Conservation (phyloP, 73 alveolate species). For the Symbiodinium natans region DNA sequence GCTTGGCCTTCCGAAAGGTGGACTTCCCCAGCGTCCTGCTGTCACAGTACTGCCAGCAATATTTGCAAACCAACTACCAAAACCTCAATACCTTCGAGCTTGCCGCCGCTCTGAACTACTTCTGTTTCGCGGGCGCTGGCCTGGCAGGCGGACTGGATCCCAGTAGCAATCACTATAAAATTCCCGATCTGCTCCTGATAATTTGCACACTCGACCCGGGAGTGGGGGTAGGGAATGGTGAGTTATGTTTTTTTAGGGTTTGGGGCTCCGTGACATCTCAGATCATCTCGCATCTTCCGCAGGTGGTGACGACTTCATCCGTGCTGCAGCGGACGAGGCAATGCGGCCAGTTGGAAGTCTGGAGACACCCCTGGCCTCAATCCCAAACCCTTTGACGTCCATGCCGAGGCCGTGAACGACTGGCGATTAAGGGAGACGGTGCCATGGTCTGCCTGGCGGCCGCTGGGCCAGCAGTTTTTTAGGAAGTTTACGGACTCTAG, state of each 20-base stretch:
- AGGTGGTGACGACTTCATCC: constrained; percentile 72
- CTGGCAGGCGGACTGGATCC: constrained; percentile 57
- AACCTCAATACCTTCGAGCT: constrained; percentile 70
- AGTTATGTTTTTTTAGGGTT: no score
- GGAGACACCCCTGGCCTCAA: no score
- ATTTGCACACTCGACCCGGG: no score
- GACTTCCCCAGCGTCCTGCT: constrained; percentile 72
- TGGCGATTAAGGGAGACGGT: constrained; percentile 64
- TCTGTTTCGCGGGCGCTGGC: constrained; percentile 79
- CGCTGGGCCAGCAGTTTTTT: background rate
- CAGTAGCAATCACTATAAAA: no score
- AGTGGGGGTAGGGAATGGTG: no score
- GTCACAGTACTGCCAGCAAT: constrained; percentile 38
- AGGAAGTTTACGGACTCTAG: no score
- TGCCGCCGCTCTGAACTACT: constrained; percentile 47
- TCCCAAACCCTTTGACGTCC: background rate
- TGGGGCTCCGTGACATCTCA: no score
- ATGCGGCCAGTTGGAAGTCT: no score
- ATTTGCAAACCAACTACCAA: background rate
- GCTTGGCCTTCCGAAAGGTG: constrained; percentile 69
- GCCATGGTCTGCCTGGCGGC: constrained; percentile 87
- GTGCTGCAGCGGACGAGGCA: constrained; percentile 25
- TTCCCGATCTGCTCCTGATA: no score
- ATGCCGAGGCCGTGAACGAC: background rate
- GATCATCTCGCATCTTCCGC: no score